phyloP scores from a whole-genome alignment of 1,284 basidiomycete genomes.

The Leccinum griseonigrum region DNA sequence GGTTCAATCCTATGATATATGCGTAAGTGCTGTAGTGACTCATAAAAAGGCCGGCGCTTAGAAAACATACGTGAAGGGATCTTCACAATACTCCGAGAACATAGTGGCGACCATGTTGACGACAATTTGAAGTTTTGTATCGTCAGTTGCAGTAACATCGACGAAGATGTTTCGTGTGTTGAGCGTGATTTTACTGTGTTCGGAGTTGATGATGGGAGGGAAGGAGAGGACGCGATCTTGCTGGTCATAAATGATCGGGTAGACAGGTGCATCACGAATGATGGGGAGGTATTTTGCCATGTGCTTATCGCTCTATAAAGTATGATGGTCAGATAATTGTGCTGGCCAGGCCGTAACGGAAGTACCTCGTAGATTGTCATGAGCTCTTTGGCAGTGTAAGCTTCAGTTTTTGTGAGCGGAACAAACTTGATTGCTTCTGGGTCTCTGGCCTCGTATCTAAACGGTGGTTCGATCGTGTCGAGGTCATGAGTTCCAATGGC shows the following conservation, averaged over 20 bases:
- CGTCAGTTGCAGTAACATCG: conserved; percentile 96
- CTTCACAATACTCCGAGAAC: conserved; percentile 96
- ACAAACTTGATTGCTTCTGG: conserved; percentile 86
- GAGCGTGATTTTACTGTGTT: conserved; percentile 96
- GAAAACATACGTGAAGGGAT: conserved; percentile 80
- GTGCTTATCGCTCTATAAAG: conserved; percentile 82
- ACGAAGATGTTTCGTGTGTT: conserved; percentile 96
- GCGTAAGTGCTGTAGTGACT: background rate
- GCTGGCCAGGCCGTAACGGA: conserved; percentile 16
- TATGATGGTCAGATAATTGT: background rate
- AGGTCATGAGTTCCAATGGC: conserved; percentile 98
- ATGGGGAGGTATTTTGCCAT: conserved; percentile 88
- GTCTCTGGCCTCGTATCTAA: conserved; percentile 88
- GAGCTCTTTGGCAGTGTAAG: conserved; percentile 66
- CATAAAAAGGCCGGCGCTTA: background rate
- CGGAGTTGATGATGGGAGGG: conserved; percentile 98
- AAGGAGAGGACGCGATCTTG: conserved; percentile 89
- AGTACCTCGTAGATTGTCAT: conserved; percentile 88
- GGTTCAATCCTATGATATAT: conserved; percentile 74
- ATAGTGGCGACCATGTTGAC: conserved; percentile 93
- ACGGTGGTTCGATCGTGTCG: conserved; percentile 84
- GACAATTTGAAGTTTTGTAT: conserved; percentile 95
- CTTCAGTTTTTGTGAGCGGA: conserved; percentile 65
- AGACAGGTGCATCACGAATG: conserved; percentile 93
- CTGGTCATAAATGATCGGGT: conserved; percentile 96